A percentile compares a stretch with the other conserved stretches of the same genome.
These are phyloP conservation scores for Penicillium thymicola DNA, from an alignment of 2,329 filamentous ascomycete genomes.

Conservation along the genomic window DNA sequence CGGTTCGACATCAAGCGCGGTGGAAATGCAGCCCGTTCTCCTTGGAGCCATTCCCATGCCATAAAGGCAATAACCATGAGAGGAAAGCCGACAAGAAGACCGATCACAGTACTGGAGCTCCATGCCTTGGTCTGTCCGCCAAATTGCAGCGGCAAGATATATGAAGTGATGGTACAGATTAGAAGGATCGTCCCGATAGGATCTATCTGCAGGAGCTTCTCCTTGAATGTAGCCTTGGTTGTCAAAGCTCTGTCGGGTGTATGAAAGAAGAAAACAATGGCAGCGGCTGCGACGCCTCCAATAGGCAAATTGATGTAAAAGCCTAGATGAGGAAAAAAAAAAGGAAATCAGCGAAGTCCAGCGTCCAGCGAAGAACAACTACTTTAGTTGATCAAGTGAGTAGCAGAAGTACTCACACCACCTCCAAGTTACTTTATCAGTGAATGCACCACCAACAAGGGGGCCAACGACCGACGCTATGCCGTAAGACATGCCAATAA, in stretches of 20 bases:
- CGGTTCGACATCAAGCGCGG: constrained; percentile 36
- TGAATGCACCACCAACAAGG: constrained; percentile 39
- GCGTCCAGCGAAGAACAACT: not conserved
- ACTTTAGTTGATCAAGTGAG: not conserved
- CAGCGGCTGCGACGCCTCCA: not conserved
- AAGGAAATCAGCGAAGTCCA: not conserved
- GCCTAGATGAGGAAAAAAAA: not conserved
- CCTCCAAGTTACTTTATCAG: not conserved
- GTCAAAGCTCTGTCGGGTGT: constrained; percentile 9
- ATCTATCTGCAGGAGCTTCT: constrained; percentile 48
- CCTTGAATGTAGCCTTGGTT: constrained; percentile 11
- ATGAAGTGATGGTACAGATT: constrained; percentile 26
- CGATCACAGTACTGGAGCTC: constrained; percentile 44
- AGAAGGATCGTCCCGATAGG: constrained; percentile 41
- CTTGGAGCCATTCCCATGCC: constrained; percentile 35
- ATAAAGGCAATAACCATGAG: constrained; percentile 38
- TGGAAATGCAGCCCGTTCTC: constrained; percentile 43
- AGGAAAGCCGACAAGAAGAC: constrained; percentile 44
- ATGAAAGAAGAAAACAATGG: not conserved
- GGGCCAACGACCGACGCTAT: constrained; percentile 49
- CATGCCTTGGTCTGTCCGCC: constrained; percentile 41
- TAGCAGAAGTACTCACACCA: not conserved
- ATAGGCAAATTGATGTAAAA: not conserved
- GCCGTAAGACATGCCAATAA: constrained; percentile 51
- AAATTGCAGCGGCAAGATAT: constrained; percentile 37